Percentiles rank a stretch among this genome's conserved stretches.
These are phyloP conservation scores for Cucumis hystrix DNA, from an alignment of 306 rosid genomes.

Conservation along the genomic window DNA sequence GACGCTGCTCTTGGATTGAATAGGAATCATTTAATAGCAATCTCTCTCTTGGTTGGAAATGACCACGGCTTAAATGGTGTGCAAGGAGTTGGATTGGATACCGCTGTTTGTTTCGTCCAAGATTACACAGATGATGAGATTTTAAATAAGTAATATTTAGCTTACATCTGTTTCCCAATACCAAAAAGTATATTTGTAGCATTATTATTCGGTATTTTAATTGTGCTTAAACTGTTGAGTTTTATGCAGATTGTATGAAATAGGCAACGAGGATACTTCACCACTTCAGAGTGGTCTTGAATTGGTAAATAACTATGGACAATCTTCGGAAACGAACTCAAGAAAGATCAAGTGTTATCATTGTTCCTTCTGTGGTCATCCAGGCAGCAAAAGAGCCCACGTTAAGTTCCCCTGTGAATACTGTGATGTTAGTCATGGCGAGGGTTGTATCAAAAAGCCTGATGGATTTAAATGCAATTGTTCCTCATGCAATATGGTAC, in stretches of 20 bases:
- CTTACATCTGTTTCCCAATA: neutral
- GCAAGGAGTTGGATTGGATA: conserved; percentile 71
- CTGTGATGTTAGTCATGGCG: conserved; percentile 27
- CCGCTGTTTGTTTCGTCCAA: conserved; percentile 65
- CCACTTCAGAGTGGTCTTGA: conserved; percentile 20
- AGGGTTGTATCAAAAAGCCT: conserved; percentile 57
- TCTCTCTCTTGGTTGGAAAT: conserved; percentile 82
- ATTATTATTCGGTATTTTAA: neutral
- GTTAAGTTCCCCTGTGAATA: conserved; percentile 41
- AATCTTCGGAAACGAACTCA: conserved; percentile 24
- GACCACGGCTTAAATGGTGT: conserved; percentile 73
- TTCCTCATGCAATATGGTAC: conserved; percentile 54
- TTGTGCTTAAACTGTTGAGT: conserved; percentile 9
- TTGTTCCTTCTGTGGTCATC: conserved; percentile 92
- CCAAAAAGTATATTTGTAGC: neutral
- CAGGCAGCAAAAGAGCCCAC: conserved; percentile 66
- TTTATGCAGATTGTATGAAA: conserved; percentile 49
- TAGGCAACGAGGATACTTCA: conserved; percentile 42
- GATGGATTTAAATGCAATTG: conserved; percentile 74
- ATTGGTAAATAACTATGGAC: conserved; percentile 18
- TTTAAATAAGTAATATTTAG: conserved; percentile 39
- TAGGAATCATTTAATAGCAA: conserved; percentile 74
- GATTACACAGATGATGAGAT: conserved; percentile 60
- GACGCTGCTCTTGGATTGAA: conserved; percentile 83
- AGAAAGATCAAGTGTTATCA: conserved; percentile 42